These are phyloP conservation scores for Aspergillus sp. DNA, from an alignment of 2,329 filamentous ascomycete species.

Conservation along the genomic window DNA sequence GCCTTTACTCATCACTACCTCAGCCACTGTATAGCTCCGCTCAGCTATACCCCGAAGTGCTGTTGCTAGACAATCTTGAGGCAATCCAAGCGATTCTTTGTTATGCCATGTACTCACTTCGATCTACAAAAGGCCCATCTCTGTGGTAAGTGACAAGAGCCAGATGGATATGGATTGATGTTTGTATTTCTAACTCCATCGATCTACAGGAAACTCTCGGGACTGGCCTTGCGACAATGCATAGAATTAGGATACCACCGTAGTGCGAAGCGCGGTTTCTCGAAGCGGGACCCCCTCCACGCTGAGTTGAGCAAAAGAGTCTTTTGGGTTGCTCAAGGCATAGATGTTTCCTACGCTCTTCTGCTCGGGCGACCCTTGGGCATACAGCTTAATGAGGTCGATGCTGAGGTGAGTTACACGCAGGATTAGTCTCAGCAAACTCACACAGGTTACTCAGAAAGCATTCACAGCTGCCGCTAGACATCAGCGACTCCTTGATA, in stretches of 20 bases:
- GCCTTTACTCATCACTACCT: background rate
- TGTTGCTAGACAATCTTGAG: background rate
- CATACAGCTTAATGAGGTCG: conserved; percentile 26
- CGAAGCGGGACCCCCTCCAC: conserved; percentile 10
- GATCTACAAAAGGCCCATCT: conserved; percentile 22
- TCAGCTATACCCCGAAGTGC: conserved; percentile 13
- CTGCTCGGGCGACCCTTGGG: conserved; percentile 28
- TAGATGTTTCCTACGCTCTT: conserved; percentile 24
- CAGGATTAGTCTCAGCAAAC: no score
- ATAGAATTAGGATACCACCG: conserved; percentile 36
- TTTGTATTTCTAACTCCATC: no score
- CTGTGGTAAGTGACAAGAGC: conserved; percentile 22
- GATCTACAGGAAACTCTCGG: conserved; percentile 27
- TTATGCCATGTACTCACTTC: background rate
- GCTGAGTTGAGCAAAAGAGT: conserved; percentile 26
- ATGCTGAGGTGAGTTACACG: conserved; percentile 21
- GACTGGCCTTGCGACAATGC: conserved; percentile 33
- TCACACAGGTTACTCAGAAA: no score
- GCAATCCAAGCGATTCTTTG: background rate
- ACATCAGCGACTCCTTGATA: no score
- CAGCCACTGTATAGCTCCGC: background rate
- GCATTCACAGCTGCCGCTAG: no score
- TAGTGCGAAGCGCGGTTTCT: conserved; percentile 8
- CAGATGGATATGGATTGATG: no score
- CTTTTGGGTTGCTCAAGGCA: conserved; percentile 29